Evolutionary conservation across 2,329 filamentous ascomycete species (phyloP), one percentile per base, ranked within the genome.

Genomic region (Stagonosporopsis rhizophila): DNA sequence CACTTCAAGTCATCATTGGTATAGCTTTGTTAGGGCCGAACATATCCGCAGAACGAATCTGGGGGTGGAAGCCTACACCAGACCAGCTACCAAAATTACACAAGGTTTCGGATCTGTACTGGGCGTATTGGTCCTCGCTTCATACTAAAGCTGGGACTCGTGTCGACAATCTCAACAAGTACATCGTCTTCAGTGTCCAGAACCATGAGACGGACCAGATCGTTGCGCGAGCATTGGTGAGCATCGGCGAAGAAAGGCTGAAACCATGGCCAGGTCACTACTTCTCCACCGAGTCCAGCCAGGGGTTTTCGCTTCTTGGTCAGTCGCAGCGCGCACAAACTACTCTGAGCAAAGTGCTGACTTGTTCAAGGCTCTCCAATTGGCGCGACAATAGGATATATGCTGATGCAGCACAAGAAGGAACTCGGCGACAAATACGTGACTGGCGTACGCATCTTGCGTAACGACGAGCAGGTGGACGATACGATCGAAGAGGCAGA

Each of bases 21-120:
- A 17, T 47, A 8, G 17, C 7, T 5, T 17, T 53, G 12, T 4
- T 32, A 17, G 25, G 37, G 8, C 25, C 44, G n/a, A 28, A 40
- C 3, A 9, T 15, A 4, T 15, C 41, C 19, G 19, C 34, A 2
- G 11, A 40, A 11, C 50, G 35, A 8, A 12, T 30, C n/a, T 45
- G 25, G 42, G 35, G 35, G 12, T 27, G 19, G 27, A 11, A 25
- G 7, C 42, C 37, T 20, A 17, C 19, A 1, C 40, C 54, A 2
- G 56, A 53, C 6, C 61, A 70, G 20, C 63, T 69, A 0, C 67
- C 67, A 3, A 51, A 52, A 14, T 27, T 71, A 1, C 44, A 47
- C 1, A 39, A 25, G 2, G 23, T 56, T 11, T 65, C 68, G 0
- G 65, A 70, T 17, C 28, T 71, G 6, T 58, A 62, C 37, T 70